Percentiles rank a stretch among this genome's conserved stretches.
Conservation (phyloP, 305 asterid species). For the Fraxinus ornus region DNA sequence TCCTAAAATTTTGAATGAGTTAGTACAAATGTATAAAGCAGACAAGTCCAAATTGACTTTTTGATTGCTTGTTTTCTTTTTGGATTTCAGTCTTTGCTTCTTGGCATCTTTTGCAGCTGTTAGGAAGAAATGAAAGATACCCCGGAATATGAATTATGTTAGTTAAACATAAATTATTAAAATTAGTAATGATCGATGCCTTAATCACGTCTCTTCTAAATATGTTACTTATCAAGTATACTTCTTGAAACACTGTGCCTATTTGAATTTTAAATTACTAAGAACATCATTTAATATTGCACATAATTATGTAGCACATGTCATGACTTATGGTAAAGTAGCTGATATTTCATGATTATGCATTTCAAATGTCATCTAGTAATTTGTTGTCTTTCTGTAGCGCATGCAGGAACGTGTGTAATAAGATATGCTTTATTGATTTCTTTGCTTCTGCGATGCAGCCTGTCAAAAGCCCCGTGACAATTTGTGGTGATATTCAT, state of each 20-base stretch:
- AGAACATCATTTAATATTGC: background rate
- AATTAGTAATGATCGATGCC: background rate
- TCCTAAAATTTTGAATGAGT: background rate
- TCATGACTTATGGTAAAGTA: background rate
- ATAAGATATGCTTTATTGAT: constrained; percentile 21
- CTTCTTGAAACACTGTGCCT: background rate
- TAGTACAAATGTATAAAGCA: background rate
- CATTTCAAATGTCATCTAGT: background rate
- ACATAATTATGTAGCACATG: background rate
- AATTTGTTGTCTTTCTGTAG: background rate
- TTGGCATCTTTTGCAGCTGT: background rate
- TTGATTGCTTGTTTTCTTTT: background rate
- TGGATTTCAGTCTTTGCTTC: background rate
- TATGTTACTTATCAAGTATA: background rate
- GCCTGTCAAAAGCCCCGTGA: constrained; percentile 99
- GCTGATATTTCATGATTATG: background rate
- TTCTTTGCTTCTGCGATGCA: constrained; percentile 44
- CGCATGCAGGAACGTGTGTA: background rate
- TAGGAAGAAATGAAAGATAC: background rate
- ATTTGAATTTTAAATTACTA: background rate
- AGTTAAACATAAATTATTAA: background rate
- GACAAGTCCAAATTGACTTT: background rate
- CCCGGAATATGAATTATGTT: constrained; percentile 4
- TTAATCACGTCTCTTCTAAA: background rate
- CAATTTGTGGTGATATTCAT: constrained; percentile 97